Percentiles rank a stretch among this genome's conserved stretches.
phyloP scores from a whole-genome alignment of 495 filamentous ascomycete genomes.

The Penicillium cinerascens region DNA sequence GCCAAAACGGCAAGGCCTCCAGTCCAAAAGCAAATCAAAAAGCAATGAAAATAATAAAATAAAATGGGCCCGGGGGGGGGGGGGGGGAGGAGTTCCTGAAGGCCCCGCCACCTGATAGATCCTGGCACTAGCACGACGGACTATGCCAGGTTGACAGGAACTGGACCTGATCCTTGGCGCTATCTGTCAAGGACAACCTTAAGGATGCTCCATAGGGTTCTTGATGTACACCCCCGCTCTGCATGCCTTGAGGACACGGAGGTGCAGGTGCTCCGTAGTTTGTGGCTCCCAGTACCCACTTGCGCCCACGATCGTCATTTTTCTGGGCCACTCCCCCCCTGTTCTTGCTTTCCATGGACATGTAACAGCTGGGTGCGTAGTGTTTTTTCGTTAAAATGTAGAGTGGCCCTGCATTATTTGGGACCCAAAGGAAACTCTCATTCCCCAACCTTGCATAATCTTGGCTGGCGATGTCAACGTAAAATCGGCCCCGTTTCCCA shows the following conservation, averaged over 20 bases:
- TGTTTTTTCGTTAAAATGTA: conserved; percentile 23
- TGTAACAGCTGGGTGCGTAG: conserved; percentile 24
- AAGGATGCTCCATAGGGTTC: conserved; percentile 23
- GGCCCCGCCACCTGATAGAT: conserved; percentile 24
- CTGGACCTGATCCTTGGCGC: conserved; percentile 28
- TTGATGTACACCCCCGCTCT: conserved; percentile 22
- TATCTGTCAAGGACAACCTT: conserved; percentile 39
- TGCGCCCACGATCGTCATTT: conserved; percentile 42
- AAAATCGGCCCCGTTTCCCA: conserved; percentile 21
- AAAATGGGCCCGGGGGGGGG: conserved; percentile 8
- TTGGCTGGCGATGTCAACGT: conserved; percentile 28
- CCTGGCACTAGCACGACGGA: conserved; percentile 14
- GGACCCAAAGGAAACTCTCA: conserved; percentile 14
- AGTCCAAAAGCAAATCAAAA: conserved; percentile 1
- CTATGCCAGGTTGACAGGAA: conserved; percentile 28
- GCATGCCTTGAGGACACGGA: conserved; percentile 23
- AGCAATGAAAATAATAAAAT: conserved; percentile 6
- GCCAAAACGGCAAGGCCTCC: neutral
- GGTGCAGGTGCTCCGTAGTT: conserved; percentile 26
- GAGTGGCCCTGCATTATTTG: conserved; percentile 26
- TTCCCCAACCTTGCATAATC: conserved; percentile 34
- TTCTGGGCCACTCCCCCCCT: conserved; percentile 33
- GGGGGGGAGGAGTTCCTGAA: conserved; percentile 18
- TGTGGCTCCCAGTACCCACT: conserved; percentile 36
- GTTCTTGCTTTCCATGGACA: conserved; percentile 34